phyloP scores from a whole-genome alignment of 2,329 filamentous ascomycete species.

The Lojkania enalia region DNA sequence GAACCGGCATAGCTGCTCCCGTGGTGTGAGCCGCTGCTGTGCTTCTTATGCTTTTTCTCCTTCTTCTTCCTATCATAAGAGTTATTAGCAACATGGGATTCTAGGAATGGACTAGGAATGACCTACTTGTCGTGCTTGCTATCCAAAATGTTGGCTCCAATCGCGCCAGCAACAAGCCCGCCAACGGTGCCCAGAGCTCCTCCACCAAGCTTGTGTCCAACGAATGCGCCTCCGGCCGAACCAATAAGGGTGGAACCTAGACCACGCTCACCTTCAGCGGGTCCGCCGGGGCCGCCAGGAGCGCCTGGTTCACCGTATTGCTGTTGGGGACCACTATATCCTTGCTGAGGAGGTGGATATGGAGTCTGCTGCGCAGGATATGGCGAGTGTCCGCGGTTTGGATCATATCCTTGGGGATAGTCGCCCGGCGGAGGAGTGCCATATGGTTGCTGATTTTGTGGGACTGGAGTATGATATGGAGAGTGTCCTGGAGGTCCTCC shows the following conservation, averaged over 20 bases:
- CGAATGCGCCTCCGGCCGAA: constrained; percentile 58
- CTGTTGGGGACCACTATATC: constrained; percentile 23
- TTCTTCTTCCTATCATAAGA: constrained; percentile 35
- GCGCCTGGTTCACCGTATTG: constrained; percentile 25
- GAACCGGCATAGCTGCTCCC: constrained; percentile 37
- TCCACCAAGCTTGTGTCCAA: constrained; percentile 58
- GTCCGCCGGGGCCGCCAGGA: constrained; percentile 33
- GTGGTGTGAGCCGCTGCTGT: constrained; percentile 25
- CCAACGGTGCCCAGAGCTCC: constrained; percentile 57
- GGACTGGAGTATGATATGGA: constrained; percentile 25
- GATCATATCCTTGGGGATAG: constrained; percentile 40
- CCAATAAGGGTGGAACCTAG: constrained; percentile 59
- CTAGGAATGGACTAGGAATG: not conserved
- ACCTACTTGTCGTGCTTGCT: constrained; percentile 48
- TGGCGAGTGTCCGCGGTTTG: constrained; percentile 41
- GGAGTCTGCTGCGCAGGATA: constrained; percentile 38
- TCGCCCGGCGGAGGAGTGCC: constrained; percentile 33
- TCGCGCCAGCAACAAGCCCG: constrained; percentile 56
- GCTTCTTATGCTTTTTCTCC: constrained; percentile 43
- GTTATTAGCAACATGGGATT: constrained; percentile 9
- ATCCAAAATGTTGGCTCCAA: constrained; percentile 59
- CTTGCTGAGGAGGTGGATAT: constrained; percentile 26
- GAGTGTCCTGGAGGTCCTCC: constrained; percentile 30
- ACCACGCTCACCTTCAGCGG: constrained; percentile 57
- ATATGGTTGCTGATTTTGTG: constrained; percentile 31